phyloP scores from a whole-genome alignment of 176 grass and related monocot species.

The Oryza glaberrima region DNA sequence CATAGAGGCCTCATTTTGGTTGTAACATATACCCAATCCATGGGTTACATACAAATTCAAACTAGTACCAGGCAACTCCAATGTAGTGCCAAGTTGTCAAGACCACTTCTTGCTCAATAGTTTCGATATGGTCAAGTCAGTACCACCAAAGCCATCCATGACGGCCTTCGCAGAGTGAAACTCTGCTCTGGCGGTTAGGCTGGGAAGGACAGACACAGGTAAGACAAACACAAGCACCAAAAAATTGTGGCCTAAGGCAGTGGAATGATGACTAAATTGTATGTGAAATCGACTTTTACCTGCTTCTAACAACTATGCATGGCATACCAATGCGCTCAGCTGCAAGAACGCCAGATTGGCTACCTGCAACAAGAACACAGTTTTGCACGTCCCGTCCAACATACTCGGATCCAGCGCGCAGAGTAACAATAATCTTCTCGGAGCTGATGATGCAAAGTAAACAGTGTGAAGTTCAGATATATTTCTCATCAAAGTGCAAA shows the following conservation, averaged over 20 bases:
- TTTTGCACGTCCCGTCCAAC: constrained; percentile 53
- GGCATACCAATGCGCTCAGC: constrained; percentile 79
- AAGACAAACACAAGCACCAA: constrained; percentile 11
- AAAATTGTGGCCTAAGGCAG: neutral
- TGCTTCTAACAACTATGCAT: constrained; percentile 71
- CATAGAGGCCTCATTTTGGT: neutral
- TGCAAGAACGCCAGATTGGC: constrained; percentile 61
- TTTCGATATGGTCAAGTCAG: constrained; percentile 77
- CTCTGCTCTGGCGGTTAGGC: constrained; percentile 73
- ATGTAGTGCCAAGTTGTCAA: neutral
- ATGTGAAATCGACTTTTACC: constrained; percentile 38
- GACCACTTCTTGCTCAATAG: constrained; percentile 64
- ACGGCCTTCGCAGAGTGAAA: constrained; percentile 74
- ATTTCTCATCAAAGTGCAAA: constrained; percentile 3
- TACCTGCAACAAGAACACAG: constrained; percentile 69
- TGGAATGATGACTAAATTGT: neutral
- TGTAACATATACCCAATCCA: too few relatives aligned
- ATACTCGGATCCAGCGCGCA: constrained; percentile 71
- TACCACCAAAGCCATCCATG: constrained; percentile 77
- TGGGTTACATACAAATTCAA: neutral
- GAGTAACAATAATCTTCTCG: constrained; percentile 60
- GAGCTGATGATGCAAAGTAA: constrained; percentile 50
- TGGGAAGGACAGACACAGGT: constrained; percentile 23
- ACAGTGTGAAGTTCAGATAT: constrained; percentile 26
- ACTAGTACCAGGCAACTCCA: neutral